Evolutionary conservation across 495 filamentous ascomycete genomes (phyloP), one percentile per base, ranked within the genome.

Genomic region (Bacidia rubella): DNA sequence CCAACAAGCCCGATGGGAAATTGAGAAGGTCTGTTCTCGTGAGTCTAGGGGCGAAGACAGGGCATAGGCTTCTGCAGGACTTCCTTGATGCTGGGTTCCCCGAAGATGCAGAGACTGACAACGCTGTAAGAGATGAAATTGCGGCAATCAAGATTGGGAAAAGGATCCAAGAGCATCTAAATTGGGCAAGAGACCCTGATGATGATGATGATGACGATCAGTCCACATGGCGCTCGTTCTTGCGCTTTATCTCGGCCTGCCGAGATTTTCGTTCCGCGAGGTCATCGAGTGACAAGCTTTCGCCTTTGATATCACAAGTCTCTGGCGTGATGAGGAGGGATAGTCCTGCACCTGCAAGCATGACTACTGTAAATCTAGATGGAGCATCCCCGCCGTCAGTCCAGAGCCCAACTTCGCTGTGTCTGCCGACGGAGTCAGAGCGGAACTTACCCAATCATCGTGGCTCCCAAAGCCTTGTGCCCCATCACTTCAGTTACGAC

Each of bases 401-500:
- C 9, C 19, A 9, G 41, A 44, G 12, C 19, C 20, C 9, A 9
- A 44, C 19, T 9, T 44, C 9, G 9, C 11, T 3, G 7, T 10
- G 7, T 25, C 11, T 7, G 7, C 7, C 21, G 23, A 32, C 23
- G 5, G 5, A 9, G 41, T 17, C 32, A 39, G 23, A 2, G 15
- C 25, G 15, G 27, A 17, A 51, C 47, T 52, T 52, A 58, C 56
- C 29, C 29, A 23, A 58, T 55, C 22, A 58, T n/a, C 12, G 49
- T 51, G 10, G 42, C 26, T 4, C 56, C 56, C 10, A 58, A 35
- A 7, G 47, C 29, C 39, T 17, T 52, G 9, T 51, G 11, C 7
- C 23, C 51, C 26, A 25, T 38, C 10, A 55, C 52, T 44, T 55
- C 67, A 1, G 64, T 65, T 17, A 74, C 72, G 57, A 79, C 68